Evolutionary conservation across 169 alveolate species (phyloP).

Genomic region (Blepharisma undulans): DNA sequence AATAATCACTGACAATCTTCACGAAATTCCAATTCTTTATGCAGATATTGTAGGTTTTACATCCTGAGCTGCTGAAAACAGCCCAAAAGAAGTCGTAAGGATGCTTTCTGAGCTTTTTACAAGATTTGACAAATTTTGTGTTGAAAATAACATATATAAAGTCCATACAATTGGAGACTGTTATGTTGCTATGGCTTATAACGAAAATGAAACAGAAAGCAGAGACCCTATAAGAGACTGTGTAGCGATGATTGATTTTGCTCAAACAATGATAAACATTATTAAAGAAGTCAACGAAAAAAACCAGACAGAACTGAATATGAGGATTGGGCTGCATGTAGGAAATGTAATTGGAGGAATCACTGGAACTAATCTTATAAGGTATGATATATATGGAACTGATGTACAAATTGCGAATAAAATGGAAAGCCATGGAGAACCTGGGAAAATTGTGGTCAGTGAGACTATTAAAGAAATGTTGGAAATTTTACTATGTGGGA

Average conservation of each 20-base stretch:
- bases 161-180: slow-evolving; percentile 99
- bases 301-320: slow-evolving; percentile 87
- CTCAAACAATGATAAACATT: slow-evolving; percentile 90
- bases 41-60: slow-evolving; percentile 99
- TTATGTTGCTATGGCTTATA: slow-evolving; percentile 97
- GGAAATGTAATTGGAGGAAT: slow-evolving; percentile 96
- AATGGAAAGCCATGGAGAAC: slow-evolving; percentile 93
- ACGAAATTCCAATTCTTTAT: slow-evolving; percentile 94
- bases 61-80: slow-evolving; percentile 86
- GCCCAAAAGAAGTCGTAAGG: slow-evolving; percentile 89
- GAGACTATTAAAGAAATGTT: slow-evolving; percentile 37
- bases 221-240: neutral
- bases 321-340: slow-evolving; percentile 97
- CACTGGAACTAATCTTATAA: slow-evolving; percentile 88
- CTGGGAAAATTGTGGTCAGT: slow-evolving; percentile 91
- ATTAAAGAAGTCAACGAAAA: slow-evolving; percentile 90
- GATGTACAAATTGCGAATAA: slow-evolving; percentile 93
- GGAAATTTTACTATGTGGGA: neutral
- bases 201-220: slow-evolving; percentile 61
- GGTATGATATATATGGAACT: slow-evolving; percentile 95
- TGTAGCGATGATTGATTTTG: slow-evolving; percentile 77
- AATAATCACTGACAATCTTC: slow-evolving; percentile 86
- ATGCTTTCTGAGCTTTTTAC: slow-evolving; percentile 92
- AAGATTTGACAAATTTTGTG: slow-evolving; percentile 93
- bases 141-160: slow-evolving; percentile 93